Evolutionary conservation across 805 yeast species (phyloP).

Genomic region (Wickerhamia fluorescens): DNA sequence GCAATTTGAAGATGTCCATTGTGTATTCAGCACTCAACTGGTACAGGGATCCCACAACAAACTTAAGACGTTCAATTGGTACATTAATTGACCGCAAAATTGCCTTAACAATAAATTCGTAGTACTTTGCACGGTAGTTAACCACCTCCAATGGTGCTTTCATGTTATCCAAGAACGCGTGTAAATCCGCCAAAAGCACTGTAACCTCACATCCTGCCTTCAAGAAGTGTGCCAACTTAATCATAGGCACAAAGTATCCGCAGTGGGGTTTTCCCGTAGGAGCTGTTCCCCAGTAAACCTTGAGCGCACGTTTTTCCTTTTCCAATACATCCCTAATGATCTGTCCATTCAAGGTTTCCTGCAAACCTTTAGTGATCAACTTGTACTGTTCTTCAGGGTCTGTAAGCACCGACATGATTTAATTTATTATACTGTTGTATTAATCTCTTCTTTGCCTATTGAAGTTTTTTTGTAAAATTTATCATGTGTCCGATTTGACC

Average conservation of each 20-base stretch:
- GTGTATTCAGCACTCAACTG: conserved; percentile 75
- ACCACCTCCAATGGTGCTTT: conserved; percentile 95
- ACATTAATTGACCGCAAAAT: conserved; percentile 82
- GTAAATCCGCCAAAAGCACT: conserved; percentile 88
- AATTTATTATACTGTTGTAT: too few species aligned
- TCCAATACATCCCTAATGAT: conserved; percentile 80
- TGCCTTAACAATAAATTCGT: conserved; percentile 76
- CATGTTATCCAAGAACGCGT: conserved; percentile 96
- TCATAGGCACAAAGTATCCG: conserved; percentile 98
- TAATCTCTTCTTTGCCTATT: conserved; percentile 3
- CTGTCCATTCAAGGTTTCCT: conserved; percentile 85
- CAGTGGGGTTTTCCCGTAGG: conserved; percentile 99
- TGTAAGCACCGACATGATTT: conserved; percentile 19
- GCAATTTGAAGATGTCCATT: conserved; percentile 79
- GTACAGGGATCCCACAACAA: conserved; percentile 85
- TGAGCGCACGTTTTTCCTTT: conserved; percentile 73
- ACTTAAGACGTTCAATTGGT: conserved; percentile 81
- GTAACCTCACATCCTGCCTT: conserved; percentile 95
- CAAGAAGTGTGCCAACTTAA: conserved; percentile 88
- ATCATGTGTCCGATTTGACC: too few species aligned
- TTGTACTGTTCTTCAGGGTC: conserved; percentile 61
- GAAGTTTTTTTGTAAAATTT: conserved; percentile 22
- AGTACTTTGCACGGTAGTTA: conserved; percentile 80
- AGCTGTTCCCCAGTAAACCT: conserved; percentile 98
- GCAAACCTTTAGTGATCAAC: conserved; percentile 77